Evolutionary conservation across 441 rosid species (phyloP), one percentile per base, ranked within the genome.

Genomic region (Pelargonium australe): DNA sequence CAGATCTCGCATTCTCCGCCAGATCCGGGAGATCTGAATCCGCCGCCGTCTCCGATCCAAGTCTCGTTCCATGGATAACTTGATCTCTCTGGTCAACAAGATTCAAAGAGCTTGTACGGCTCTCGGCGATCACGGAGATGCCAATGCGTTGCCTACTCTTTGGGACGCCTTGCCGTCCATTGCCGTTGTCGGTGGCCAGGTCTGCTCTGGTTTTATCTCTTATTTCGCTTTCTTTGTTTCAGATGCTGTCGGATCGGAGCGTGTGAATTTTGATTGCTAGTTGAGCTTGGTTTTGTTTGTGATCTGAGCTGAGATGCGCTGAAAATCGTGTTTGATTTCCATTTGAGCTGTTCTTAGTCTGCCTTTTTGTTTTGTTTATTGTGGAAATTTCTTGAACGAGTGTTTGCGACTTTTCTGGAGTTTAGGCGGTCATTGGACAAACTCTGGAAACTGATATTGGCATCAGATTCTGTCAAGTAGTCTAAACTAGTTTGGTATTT

Each of bases 131-230:
- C 87, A 95, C 68, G 99, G 99, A n/a, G 99, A 92, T 34, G 80
- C 81, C 34, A 85, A 88, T 70, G 92, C 98, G 53, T 74, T 95
- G 62, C 99, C 99, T 51, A 95, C 99, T 61, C 89, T 95, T 3
- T 95, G 99, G 99, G 99, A 95, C 78, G 85, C 98, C 62, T 75
- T 95, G 44, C 99, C 99, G 4, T 76, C 98, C 57, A 92, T 95
- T 65, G 99, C 98, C 63, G 99, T 95, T 75, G 99, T 92, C 77
- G 99, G 99, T 76, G 98, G 99, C 70, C 99, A 95, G 97, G 98
- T 95, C 71, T 34, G 47, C 76, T 23, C 37, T 31, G 5, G 37
- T 31, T 31, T 31, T 31, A 0, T 31, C 37, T 31, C 37, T 31
- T 67, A 2, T 63, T 1, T 4, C 37, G 8, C 9, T 64, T 11